Evolutionary conservation across 2,329 filamentous ascomycete genomes (phyloP).

Genomic region (Fonsecaea monophora): DNA sequence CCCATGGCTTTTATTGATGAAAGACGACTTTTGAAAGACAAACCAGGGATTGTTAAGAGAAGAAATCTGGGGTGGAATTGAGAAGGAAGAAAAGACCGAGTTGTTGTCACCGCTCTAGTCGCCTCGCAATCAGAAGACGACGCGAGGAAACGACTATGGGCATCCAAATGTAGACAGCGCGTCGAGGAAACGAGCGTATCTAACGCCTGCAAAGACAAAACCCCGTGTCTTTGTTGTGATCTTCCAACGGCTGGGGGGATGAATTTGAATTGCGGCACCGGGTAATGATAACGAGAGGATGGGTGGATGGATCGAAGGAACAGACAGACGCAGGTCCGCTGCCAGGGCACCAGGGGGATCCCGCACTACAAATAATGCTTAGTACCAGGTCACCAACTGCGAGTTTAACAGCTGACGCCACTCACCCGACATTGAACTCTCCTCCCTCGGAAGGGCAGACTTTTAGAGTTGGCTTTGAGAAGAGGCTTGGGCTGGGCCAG

Average conservation of each 20-base stretch:
- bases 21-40: conserved; percentile 9
- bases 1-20: conserved; percentile 15
- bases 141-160: background rate
- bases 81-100: background rate
- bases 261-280: conserved; percentile 1
- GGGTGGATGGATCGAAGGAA: background rate
- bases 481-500: background rate
- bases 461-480: background rate
- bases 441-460: background rate
- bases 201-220: background rate
- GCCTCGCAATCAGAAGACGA: background rate
- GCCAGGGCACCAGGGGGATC: background rate
- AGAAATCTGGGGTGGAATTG: conserved; percentile 8
- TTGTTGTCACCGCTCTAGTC: background rate
- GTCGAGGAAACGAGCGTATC: background rate
- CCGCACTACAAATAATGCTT: conserved; percentile 3
- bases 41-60: background rate
- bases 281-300: conserved; percentile 2
- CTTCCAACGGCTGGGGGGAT: background rate
- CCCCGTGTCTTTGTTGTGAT: background rate
- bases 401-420: background rate
- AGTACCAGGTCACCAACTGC: background rate
- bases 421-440: background rate
- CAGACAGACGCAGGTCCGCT: background rate
- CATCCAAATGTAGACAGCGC: background rate